Evolutionary conservation across 148 eudicot genomes (phyloP).

Genomic region (Vaccinium corymbosum): DNA sequence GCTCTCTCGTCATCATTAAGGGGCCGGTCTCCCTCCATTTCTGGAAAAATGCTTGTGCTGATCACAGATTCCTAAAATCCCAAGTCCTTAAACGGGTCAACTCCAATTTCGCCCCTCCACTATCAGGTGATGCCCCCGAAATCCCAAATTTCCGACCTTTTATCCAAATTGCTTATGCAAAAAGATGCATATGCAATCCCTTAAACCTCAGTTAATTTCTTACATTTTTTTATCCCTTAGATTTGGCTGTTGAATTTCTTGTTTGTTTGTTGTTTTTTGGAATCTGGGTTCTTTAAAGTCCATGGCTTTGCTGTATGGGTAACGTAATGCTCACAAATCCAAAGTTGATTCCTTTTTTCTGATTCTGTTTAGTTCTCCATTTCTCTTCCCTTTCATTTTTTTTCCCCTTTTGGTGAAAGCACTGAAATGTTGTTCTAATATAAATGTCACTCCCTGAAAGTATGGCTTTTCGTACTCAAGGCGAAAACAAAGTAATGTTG

Average conservation of each 20-base stretch:
- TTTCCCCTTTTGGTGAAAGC: neutral
- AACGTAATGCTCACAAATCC: neutral
- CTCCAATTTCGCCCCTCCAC: neutral
- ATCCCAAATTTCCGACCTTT: neutral
- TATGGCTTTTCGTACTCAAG: neutral
- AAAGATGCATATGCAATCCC: neutral
- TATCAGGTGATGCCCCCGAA: constrained; percentile 5
- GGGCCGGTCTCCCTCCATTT: neutral
- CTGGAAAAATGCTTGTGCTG: neutral
- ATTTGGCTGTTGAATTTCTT: neutral
- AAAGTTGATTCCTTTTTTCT: neutral
- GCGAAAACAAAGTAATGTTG: neutral
- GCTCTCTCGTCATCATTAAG: neutral
- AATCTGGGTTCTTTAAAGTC: neutral
- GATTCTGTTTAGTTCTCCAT: neutral
- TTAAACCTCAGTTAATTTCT: neutral
- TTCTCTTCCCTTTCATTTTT: neutral
- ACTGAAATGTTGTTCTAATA: neutral
- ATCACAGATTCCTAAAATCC: neutral
- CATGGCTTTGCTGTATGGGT: neutral
- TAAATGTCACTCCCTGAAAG: neutral
- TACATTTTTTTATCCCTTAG: neutral
- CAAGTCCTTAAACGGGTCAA: neutral
- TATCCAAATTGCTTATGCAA: neutral
- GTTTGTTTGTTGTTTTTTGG: neutral